phyloP scores from a whole-genome alignment of 75 land plant species.

The Pinus albicaulis region DNA sequence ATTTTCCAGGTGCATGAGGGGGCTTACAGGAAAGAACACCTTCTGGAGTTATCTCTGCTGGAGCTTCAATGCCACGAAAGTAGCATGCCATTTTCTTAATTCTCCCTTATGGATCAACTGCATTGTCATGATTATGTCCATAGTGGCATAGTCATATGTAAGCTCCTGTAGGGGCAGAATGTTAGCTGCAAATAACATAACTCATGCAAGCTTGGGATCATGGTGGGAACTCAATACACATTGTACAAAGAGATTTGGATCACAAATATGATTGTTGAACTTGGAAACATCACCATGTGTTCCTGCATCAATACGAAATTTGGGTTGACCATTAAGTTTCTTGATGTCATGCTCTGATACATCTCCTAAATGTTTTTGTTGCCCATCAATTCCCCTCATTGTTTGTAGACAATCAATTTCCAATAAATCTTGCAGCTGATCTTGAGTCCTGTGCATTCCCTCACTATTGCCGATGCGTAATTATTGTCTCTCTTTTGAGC shows the following conservation, averaged over 20 bases:
- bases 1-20: no score
- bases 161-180: slow-evolving; percentile 47
- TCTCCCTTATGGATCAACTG: no score
- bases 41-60: no score
- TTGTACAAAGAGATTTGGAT: slow-evolving; percentile 86
- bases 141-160: no score
- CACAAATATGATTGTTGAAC: slow-evolving; percentile 91
- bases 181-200: slow-evolving; percentile 70
- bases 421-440: slow-evolving; percentile 17
- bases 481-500: no score
- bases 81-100: no score
- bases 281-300: slow-evolving; percentile 63
- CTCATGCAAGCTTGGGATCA: slow-evolving; percentile 56
- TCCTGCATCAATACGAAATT: slow-evolving; percentile 77
- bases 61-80: no score
- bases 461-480: no score
- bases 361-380: slow-evolving; percentile 52
- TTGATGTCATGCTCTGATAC: slow-evolving; percentile 11
- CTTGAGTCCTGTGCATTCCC: no score
- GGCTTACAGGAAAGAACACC: no score
- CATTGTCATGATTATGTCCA: no score
- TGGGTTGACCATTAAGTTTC: slow-evolving; percentile 26
- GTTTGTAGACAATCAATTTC: slow-evolving; percentile 88
- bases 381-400: slow-evolving; percentile 72
- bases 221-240: slow-evolving; percentile 73